Conservation (phyloP, 257 asterid species). For the Plectranthus barbatus region DNA sequence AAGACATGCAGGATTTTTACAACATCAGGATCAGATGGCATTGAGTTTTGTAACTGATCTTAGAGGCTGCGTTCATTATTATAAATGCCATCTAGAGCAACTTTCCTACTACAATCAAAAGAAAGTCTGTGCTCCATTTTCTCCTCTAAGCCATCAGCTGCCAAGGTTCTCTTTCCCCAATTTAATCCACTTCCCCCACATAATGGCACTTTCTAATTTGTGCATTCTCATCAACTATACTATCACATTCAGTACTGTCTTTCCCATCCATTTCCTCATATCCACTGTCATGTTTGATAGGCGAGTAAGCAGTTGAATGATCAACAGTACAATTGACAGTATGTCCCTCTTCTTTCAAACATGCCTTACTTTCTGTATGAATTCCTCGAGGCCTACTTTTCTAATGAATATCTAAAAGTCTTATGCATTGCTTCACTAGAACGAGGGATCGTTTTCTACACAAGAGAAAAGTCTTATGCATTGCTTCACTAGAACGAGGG, state of each 20-base stretch:
- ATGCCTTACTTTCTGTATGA: no score
- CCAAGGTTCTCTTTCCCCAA: conserved; percentile 45
- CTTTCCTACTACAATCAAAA: conserved; percentile 36
- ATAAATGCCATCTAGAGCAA: conserved; percentile 29
- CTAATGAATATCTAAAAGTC: no score
- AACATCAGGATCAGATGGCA: conserved; percentile 45
- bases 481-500: conserved; percentile 47
- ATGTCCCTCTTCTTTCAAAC: conserved; percentile 19
- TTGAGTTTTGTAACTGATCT: conserved; percentile 38
- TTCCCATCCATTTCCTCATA: conserved; percentile 55
- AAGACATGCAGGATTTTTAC: conserved; percentile 39
- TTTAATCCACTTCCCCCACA: conserved; percentile 66
- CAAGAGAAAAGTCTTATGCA: no score
- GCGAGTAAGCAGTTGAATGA: conserved; percentile 37
- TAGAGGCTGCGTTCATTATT: conserved; percentile 25
- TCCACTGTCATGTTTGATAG: conserved; percentile 37
- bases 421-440: no score
- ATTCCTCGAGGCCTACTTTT: no score
- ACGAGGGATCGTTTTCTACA: no score
- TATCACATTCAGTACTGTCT: conserved; percentile 33
- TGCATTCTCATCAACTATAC: conserved; percentile 10
- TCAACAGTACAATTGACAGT: conserved; percentile 26
- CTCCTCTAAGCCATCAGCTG: conserved; percentile 47
- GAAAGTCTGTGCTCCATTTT: conserved; percentile 45
- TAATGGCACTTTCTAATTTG: conserved; percentile 49